Base-by-base conservation (phyloP, 352 stramenopile genomes). In the Phytopythium litorale region DNA sequence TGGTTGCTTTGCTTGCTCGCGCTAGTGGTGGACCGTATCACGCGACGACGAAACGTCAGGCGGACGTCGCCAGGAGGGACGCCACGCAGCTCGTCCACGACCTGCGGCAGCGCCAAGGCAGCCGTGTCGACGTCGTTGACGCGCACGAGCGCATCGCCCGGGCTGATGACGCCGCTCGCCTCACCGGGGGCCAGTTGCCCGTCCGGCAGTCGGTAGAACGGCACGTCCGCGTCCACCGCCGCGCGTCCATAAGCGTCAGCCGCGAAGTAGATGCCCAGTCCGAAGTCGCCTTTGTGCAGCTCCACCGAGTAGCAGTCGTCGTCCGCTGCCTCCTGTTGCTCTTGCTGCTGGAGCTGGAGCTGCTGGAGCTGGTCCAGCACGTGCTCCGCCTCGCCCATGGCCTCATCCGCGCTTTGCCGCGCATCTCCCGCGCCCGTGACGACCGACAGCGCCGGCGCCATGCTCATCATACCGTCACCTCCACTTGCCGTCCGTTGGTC, bases 231-330 rank as follows among this genome's bases (percentile, higher is more conserved):
- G 62, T 92, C 81, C 52, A 91, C 83, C 12, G 87, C 64, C 9
- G 83, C 83, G 7, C 67, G 46, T 19, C 71, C 69, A 3, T 5
- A 6, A 5, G 46, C 46, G n/a, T 71, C 65, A 9, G 50, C 60
- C 49, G 65, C 60, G 60, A 92, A 92, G 66, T 92, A 92, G 56
- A 92, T 90, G 21, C 83, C 83, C 21, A 92, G 75, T 18, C 83
- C 83, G 38, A 76, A 89, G n/a, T 69, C 61, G 46, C 69, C 78
- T 48, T 91, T 92, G 55, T 63, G 19, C 38, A 92, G 70, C 58
- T 58, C 56, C 15, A 86, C 83, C 5, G 78, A 71, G 68, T 88
- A 89, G 6, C 1, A 25, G 8, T 37, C 37, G 32, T 48, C 52
- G 7, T 40, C 35, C 28, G 28, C 28, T 40, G 15, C 35, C 35